These are phyloP conservation scores for Dipodascopsis uninucleata DNA, from an alignment of 805 yeast genomes.

Conservation along the genomic window DNA sequence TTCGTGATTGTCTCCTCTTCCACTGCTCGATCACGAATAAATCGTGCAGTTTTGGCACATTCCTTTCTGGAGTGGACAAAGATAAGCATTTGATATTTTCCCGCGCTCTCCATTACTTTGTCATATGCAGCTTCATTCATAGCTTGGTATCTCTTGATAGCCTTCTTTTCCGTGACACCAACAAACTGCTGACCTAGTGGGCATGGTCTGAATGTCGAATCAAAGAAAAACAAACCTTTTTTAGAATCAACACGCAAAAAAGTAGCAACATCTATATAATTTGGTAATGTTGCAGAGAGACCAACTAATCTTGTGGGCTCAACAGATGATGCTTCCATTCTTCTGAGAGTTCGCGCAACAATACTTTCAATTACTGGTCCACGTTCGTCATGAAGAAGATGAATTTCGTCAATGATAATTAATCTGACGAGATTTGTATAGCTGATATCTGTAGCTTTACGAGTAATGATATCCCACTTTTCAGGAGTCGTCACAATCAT, in stretches of 20 bases:
- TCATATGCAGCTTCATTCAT: slow-evolving; percentile 61
- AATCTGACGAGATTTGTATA: slow-evolving; percentile 51
- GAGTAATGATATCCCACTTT: slow-evolving; percentile 57
- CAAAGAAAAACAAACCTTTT: slow-evolving; percentile 70
- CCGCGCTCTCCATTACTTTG: slow-evolving; percentile 39
- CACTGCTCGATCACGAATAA: slow-evolving; percentile 21
- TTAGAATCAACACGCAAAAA: slow-evolving; percentile 62
- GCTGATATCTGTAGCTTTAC: slow-evolving; percentile 52
- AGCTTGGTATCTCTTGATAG: slow-evolving; percentile 66
- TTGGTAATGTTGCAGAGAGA: slow-evolving; percentile 54
- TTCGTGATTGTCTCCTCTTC: slow-evolving; percentile 51
- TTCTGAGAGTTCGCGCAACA: slow-evolving; percentile 49
- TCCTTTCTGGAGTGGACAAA: slow-evolving; percentile 47
- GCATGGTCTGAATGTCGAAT: slow-evolving; percentile 50
- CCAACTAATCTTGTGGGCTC: slow-evolving; percentile 46
- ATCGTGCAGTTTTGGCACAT: slow-evolving; percentile 46
- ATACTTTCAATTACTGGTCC: slow-evolving; percentile 51
- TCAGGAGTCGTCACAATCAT: slow-evolving; percentile 62
- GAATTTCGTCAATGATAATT: slow-evolving; percentile 49
- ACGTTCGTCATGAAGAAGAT: slow-evolving; percentile 44
- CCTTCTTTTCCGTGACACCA: slow-evolving; percentile 42
- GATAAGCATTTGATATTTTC: slow-evolving; percentile 38
- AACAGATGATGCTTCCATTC: slow-evolving; percentile 73
- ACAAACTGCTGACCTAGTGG: slow-evolving; percentile 42
- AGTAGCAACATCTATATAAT: slow-evolving; percentile 49